Base-by-base conservation (phyloP, 1,284 basidiomycete species). In the Fomitopsis palustris region DNA sequence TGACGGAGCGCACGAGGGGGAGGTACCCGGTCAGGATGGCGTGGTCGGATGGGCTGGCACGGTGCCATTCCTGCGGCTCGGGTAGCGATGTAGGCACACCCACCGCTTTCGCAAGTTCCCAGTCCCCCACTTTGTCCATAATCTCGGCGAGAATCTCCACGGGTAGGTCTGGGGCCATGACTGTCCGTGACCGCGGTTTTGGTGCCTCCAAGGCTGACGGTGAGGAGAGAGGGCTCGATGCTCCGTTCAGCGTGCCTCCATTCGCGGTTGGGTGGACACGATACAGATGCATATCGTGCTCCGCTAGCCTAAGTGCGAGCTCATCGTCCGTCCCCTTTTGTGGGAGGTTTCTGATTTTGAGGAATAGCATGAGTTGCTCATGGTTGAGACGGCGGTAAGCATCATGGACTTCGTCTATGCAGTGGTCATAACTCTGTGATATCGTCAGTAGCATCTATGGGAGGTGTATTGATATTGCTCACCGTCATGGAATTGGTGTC, bases 51-150 rank as follows among this genome's bases (percentile, higher is more conserved):
- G 74, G 69, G 23, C 85, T 84, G 6, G 92, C 88, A 42, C 81
- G 81, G 38, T 75, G 77, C 92, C 92, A 94, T 21, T 86, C 84
- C 4, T 78, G 72, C 8, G 91, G 90, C 23, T 78, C 79, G 3
- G 82, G 73, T 1, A 93, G 70, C 25, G 84, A 84, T 3, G 88
- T 89, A 17, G 86, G 87, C 1, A 92, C 74, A 27, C 86, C 85
- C 31, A 93, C 82, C 10, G 92, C 87, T 61, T 84, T 86, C 21
- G 86, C 80, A 17, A 94, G 83, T 66, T 92, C 89, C 88, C 91
- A 94, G 69, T 92, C 87, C 14, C 85, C 87, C 10, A 92, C 72
- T 64, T 85, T 81, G 62, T 92, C 87, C 72, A 93, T 75, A 62
- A 93, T 91, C 55, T 87, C 82, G 8, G 87, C 85, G 35, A 93